A percentile compares a stretch with the other conserved stretches of the same genome.
phyloP scores from a whole-genome alignment of 2,329 filamentous ascomycete species.

The Tolypocladium capitatum region DNA sequence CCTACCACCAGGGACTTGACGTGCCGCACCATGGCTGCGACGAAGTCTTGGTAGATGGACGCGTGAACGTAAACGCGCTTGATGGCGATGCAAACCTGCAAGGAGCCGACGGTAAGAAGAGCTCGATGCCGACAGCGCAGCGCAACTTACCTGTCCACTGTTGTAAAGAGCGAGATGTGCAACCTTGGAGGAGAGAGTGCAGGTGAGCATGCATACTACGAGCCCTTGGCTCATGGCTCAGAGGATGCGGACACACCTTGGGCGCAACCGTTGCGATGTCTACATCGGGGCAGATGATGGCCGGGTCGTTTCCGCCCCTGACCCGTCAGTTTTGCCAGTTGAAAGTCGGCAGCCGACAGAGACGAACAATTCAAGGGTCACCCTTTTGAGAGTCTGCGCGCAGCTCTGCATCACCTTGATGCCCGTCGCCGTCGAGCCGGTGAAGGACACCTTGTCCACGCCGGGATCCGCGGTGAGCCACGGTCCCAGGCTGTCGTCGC shows the following conservation, averaged over 20 bases:
- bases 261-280: background rate
- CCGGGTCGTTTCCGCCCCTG: background rate
- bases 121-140: background rate
- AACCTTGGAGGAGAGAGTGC: background rate
- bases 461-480: background rate
- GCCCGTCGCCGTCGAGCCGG: background rate
- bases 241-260: background rate
- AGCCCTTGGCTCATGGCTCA: no score
- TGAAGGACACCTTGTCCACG: background rate
- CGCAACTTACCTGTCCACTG: background rate
- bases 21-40: background rate
- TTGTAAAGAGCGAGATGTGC: background rate
- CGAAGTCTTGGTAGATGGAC: background rate
- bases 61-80: background rate
- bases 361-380: background rate
- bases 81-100: background rate
- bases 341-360: background rate
- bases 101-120: no score
- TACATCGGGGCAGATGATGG: background rate
- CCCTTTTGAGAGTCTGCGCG: background rate
- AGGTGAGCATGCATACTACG: background rate
- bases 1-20: background rate
- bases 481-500: background rate
- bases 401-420: background rate
- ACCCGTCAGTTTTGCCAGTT: background rate